phyloP scores from a whole-genome alignment of 192 early-diverging fungal genomes.

The Coemansia erecta region DNA sequence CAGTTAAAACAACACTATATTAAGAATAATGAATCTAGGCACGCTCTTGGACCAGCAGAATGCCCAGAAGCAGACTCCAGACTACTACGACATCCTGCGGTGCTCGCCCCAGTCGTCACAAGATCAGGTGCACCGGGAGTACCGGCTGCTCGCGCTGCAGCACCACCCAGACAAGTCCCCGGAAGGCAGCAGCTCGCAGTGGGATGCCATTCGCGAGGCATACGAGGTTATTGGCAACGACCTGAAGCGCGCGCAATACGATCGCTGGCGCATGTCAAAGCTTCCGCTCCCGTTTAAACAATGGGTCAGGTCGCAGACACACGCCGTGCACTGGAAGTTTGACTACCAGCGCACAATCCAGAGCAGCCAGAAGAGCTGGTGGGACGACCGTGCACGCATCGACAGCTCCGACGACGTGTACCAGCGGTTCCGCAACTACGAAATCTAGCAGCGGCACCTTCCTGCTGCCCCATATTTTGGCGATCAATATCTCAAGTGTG shows the following conservation, averaged over 20 bases:
- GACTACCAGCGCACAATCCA: constrained; percentile 11
- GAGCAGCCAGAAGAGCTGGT: not conserved
- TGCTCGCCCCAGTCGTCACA: constrained; percentile 19
- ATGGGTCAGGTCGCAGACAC: constrained; percentile 20
- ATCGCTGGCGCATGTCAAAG: constrained; percentile 27
- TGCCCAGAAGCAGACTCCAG: constrained; percentile 2
- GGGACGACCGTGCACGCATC: not conserved
- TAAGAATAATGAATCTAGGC: not conserved
- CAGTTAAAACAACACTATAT: too few relatives aligned
- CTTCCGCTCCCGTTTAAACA: constrained; percentile 27
- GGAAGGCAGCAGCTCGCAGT: not conserved
- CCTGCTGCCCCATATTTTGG: not conserved
- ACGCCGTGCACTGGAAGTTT: constrained; percentile 35
- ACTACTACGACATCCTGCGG: constrained; percentile 38
- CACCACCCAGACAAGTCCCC: constrained; percentile 28
- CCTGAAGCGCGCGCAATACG: constrained; percentile 28
- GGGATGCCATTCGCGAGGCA: constrained; percentile 27
- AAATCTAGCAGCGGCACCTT: constrained; percentile 6
- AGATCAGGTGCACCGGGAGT: constrained; percentile 32
- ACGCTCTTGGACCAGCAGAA: not conserved
- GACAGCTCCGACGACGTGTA: constrained; percentile 19
- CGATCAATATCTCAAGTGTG: not conserved
- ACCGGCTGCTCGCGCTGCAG: constrained; percentile 12
- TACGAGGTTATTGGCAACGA: constrained; percentile 29
- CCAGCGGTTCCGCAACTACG: constrained; percentile 29